Conservation (phyloP, 1,139 yeast species). For the Magnusiomyces sp. region DNA sequence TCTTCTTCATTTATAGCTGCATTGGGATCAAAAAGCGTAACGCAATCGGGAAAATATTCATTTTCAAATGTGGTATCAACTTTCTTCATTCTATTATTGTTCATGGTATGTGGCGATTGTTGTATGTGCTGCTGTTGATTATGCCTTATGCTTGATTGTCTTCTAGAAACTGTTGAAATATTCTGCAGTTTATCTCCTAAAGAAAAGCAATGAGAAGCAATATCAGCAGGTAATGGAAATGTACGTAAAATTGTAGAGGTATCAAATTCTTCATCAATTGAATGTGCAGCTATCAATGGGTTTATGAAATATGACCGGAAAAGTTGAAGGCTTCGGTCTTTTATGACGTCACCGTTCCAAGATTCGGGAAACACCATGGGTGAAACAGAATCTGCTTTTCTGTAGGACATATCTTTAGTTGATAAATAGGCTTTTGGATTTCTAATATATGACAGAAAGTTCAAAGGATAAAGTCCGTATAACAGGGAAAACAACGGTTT, state of each 20-base stretch:
- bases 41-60: neutral
- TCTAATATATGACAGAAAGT: conserved; percentile 39
- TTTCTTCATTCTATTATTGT: neutral
- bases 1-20: too few relatives aligned
- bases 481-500: conserved; percentile 38
- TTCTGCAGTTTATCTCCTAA: conserved; percentile 1
- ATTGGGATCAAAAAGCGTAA: too few relatives aligned
- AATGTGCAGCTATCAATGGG: conserved; percentile 6
- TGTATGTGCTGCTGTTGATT: neutral
- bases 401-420: neutral
- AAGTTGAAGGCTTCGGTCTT: conserved; percentile 3
- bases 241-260: neutral
- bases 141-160: neutral
- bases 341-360: conserved; percentile 8
- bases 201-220: conserved; percentile 10
- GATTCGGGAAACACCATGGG: conserved; percentile 6
- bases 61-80: neutral
- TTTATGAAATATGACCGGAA: conserved; percentile 9
- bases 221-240: conserved; percentile 5
- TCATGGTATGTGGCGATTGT: neutral
- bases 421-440: conserved; percentile 31
- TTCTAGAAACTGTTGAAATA: conserved; percentile 1
- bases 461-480: conserved; percentile 56
- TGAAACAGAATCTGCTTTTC: neutral
- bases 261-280: conserved; percentile 10